Percentiles rank a stretch among this genome's conserved stretches.
These are phyloP conservation scores for Halophytophthora polymorphica DNA, from an alignment of 352 stramenopile genomes.

Conservation along the genomic window DNA sequence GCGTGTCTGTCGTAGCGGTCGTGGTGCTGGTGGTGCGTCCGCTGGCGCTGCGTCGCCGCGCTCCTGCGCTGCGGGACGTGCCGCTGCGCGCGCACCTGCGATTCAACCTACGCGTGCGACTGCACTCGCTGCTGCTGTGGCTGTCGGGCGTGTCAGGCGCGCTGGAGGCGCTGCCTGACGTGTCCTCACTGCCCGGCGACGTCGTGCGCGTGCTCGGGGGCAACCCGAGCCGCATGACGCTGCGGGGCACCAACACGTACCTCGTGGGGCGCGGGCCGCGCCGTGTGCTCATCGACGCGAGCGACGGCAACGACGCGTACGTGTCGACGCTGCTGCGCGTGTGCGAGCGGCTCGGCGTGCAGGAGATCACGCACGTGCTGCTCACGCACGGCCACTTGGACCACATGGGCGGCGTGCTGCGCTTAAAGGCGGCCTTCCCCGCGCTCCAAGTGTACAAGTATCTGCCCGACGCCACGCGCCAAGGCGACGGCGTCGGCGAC, in stretches of 20 bases:
- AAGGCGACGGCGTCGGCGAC: conserved; percentile 28
- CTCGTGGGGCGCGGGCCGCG: conserved; percentile 62
- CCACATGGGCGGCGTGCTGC: conserved; percentile 82
- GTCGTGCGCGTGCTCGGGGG: conserved; percentile 76
- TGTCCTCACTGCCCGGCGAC: conserved; percentile 37
- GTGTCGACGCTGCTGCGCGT: conserved; percentile 37
- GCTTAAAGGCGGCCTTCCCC: conserved; percentile 51
- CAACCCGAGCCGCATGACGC: conserved; percentile 87
- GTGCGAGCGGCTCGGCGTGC: conserved; percentile 36
- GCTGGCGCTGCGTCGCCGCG: conserved; percentile 9
- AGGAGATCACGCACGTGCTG: conserved; percentile 71
- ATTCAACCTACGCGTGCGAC: conserved; percentile 41
- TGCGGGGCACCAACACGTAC: conserved; percentile 90
- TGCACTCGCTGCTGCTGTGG: conserved; percentile 44
- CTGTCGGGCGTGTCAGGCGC: conserved; percentile 37
- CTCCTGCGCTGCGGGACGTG: conserved; percentile 17
- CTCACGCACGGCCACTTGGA: conserved; percentile 89
- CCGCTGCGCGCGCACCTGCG: conserved; percentile 31
- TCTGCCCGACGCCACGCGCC: conserved; percentile 22
- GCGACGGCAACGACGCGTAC: conserved; percentile 70
- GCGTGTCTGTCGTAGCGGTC: conserved; percentile 2
- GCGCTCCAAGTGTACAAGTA: conserved; percentile 69
- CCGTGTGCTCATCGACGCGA: conserved; percentile 76
- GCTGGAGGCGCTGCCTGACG: conserved; percentile 36
- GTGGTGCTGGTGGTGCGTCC: conserved; percentile 7